phyloP scores from a whole-genome alignment of 805 yeast genomes.

The Candida xyloterini region DNA sequence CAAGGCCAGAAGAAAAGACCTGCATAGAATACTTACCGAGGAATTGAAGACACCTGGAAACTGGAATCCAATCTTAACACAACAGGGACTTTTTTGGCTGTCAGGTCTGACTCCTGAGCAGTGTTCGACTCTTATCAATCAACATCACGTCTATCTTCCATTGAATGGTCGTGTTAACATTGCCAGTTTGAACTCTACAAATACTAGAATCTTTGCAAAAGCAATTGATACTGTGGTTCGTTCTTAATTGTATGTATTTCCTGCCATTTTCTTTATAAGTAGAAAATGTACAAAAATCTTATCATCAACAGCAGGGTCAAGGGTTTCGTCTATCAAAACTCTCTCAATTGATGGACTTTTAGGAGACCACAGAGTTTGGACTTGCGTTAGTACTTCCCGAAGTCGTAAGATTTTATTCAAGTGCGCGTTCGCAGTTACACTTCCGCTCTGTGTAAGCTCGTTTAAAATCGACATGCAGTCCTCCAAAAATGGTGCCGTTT shows the following conservation, averaged over 20 bases:
- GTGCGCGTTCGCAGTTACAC: conserved; percentile 9
- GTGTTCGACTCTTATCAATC: conserved; percentile 31
- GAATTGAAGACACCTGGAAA: conserved; percentile 41
- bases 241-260: neutral
- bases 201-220: conserved; percentile 37
- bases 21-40: conserved; percentile 30
- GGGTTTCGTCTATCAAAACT: neutral
- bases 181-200: conserved; percentile 41
- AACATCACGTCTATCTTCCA: conserved; percentile 40
- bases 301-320: neutral
- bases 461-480: conserved; percentile 1
- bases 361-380: neutral
- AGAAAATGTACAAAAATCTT: neutral
- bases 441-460: conserved; percentile 11
- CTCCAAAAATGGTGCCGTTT: neutral
- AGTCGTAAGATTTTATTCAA: conserved; percentile 2
- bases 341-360: neutral
- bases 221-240: conserved; percentile 30
- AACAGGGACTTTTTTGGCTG: conserved; percentile 45
- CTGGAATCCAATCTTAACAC: conserved; percentile 38
- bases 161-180: conserved; percentile 42
- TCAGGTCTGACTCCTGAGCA: conserved; percentile 39
- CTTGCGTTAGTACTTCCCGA: neutral
- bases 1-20: conserved; percentile 31
- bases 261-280: neutral